Conservation (phyloP, 2,329 filamentous ascomycete species). For the Xylariaceae sp. region DNA sequence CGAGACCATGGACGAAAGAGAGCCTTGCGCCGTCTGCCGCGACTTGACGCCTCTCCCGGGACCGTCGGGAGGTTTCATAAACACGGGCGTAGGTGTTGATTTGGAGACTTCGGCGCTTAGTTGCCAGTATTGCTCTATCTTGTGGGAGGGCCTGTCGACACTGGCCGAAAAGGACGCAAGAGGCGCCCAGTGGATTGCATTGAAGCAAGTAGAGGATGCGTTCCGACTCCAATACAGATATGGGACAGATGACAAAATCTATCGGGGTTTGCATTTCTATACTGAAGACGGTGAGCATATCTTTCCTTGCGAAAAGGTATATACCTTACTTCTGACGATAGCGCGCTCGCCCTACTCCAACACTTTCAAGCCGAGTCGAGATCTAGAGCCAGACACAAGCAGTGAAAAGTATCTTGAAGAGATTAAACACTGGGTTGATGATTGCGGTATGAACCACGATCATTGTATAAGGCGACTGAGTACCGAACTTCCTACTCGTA, state of each 20-base stretch:
- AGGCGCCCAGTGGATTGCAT: conserved; percentile 14
- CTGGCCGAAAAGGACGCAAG: conserved; percentile 8
- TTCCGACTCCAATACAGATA: conserved; percentile 17
- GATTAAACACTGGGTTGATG: conserved; percentile 14
- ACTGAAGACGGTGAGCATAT: conserved; percentile 9
- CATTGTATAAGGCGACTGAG: conserved; percentile 10
- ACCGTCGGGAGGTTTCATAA: conserved; percentile 18
- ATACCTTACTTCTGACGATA: conserved; percentile 6
- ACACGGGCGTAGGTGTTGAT: conserved; percentile 12
- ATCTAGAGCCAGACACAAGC: conserved; percentile 13
- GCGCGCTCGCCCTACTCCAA: conserved; percentile 11
- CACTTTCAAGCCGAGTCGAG: conserved; percentile 12
- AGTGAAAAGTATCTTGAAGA: conserved; percentile 13
- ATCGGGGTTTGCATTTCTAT: conserved; percentile 19
- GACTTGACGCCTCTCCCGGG: conserved; percentile 15
- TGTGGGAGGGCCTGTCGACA: conserved; percentile 17
- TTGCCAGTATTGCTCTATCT: conserved; percentile 18
- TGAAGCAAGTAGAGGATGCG: conserved; percentile 11
- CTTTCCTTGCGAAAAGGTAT: not conserved
- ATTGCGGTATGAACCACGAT: conserved; percentile 14
- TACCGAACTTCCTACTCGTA: conserved; percentile 14
- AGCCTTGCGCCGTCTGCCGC: not conserved
- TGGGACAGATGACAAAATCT: conserved; percentile 6
- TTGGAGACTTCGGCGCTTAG: conserved; percentile 10
- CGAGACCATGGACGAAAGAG: too few species aligned